Evolutionary conservation across 129 eudicot species (phyloP).

Genomic region (Chrysanthemum lavandulifolium): DNA sequence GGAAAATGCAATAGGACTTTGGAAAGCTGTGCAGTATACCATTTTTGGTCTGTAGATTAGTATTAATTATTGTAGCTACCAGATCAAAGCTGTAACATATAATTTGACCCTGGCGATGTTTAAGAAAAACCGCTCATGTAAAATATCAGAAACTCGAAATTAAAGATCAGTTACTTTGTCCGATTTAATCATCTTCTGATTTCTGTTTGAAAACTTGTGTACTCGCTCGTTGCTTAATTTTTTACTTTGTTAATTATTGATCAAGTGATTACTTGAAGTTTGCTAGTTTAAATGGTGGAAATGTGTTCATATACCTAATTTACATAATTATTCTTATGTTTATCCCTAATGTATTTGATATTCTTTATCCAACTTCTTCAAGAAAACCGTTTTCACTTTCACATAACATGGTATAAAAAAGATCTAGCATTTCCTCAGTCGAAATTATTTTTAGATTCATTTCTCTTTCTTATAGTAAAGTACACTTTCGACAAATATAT

Average conservation of each 20-base stretch:
- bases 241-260: neutral
- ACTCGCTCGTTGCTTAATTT: neutral
- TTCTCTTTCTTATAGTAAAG: too few relatives aligned
- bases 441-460: too few relatives aligned
- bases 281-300: neutral
- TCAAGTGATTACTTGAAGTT: neutral
- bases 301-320: neutral
- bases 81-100: slow-evolving; percentile 10
- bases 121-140: neutral
- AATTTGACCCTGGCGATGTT: neutral
- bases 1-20: neutral
- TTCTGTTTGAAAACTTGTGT: neutral
- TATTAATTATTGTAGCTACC: neutral
- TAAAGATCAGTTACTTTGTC: too few relatives aligned
- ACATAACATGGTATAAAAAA: too few relatives aligned
- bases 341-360: neutral
- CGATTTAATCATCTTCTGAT: too few relatives aligned
- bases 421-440: too few relatives aligned
- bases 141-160: too few relatives aligned
- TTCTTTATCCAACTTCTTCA: too few relatives aligned
- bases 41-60: slow-evolving; percentile 1
- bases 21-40: neutral
- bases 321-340: neutral
- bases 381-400: too few relatives aligned
- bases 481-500: too few relatives aligned